These are phyloP conservation scores for Coemansia sp. DNA, from an alignment of 192 early-diverging fungal species.

Conservation along the genomic window DNA sequence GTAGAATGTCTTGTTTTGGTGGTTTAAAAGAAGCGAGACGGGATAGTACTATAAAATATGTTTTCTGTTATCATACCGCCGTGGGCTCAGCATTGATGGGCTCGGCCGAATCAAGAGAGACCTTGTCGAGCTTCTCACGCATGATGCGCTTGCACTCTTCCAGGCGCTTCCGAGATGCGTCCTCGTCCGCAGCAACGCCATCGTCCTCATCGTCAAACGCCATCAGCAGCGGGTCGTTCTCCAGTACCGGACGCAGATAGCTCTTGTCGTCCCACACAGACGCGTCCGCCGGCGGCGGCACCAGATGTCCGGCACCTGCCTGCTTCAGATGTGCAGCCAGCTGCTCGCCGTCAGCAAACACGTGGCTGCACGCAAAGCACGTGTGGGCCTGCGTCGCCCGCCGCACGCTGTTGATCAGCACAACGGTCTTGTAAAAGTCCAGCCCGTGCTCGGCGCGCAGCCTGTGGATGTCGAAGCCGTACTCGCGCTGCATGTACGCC, in stretches of 20 bases:
- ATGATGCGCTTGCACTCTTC: constrained; percentile 39
- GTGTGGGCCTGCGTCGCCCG: constrained; percentile 56
- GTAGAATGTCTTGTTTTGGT: no score
- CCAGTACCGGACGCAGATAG: constrained; percentile 75
- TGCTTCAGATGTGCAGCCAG: constrained; percentile 67
- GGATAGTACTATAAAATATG: no score
- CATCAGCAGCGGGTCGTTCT: constrained; percentile 84
- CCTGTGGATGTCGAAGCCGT: constrained; percentile 72
- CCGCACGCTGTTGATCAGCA: constrained; percentile 85
- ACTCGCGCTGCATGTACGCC: constrained; percentile 71
- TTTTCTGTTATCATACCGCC: no score
- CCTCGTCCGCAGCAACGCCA: constrained; percentile 29
- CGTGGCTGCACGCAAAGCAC: constrained; percentile 70
- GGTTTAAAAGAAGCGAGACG: no score
- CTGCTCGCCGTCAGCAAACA: constrained; percentile 45
- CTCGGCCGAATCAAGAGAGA: constrained; percentile 13
- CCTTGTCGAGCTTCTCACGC: constrained; percentile 26
- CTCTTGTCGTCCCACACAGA: constrained; percentile 74
- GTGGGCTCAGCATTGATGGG: no score
- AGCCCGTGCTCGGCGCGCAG: constrained; percentile 56
- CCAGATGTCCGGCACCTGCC: constrained; percentile 47
- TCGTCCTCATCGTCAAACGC: constrained; percentile 65
- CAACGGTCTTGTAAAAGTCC: constrained; percentile 83
- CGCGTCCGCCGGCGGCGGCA: constrained; percentile 51
- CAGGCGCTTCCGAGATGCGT: constrained; percentile 18